Conservation (phyloP, 495 filamentous ascomycete genomes). For the Aspergillus cavernicola region DNA sequence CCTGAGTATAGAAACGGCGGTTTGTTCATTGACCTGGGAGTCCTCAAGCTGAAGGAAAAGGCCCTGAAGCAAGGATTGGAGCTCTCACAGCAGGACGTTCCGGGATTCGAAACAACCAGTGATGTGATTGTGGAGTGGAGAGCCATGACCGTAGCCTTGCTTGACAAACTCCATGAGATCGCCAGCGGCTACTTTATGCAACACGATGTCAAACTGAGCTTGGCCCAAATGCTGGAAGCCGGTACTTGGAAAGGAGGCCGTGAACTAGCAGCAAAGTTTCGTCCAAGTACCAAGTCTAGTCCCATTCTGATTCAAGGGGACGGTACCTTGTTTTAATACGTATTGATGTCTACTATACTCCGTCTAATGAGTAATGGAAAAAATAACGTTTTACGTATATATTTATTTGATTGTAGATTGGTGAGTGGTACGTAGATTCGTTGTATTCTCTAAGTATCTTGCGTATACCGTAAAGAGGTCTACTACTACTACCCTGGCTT, state of each 20-base stretch:
- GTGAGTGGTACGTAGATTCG: no score
- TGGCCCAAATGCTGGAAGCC: slow-evolving; percentile 81
- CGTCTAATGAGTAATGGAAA: not conserved
- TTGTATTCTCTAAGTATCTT: no score
- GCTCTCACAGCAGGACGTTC: slow-evolving; percentile 59
- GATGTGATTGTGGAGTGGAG: slow-evolving; percentile 29
- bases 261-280: slow-evolving; percentile 36
- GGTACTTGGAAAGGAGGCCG: slow-evolving; percentile 65
- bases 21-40: slow-evolving; percentile 74
- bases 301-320: slow-evolving; percentile 45
- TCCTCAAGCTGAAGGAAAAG: slow-evolving; percentile 64
- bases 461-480: no score
- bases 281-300: slow-evolving; percentile 39
- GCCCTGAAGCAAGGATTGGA: slow-evolving; percentile 54
- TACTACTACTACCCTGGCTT: no score
- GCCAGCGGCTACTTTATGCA: slow-evolving; percentile 40
- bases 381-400: no score
- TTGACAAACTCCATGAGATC: slow-evolving; percentile 65
- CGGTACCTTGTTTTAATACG: slow-evolving; percentile 36
- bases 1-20: slow-evolving; percentile 88
- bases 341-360: not conserved
- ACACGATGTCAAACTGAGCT: slow-evolving; percentile 51
- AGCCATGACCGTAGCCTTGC: slow-evolving; percentile 82
- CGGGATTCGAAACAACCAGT: slow-evolving; percentile 61
- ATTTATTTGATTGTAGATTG: no score